Evolutionary conservation across 768 basidiomycete genomes (phyloP).

Genomic region (Strobilomyces echinocephalus): DNA sequence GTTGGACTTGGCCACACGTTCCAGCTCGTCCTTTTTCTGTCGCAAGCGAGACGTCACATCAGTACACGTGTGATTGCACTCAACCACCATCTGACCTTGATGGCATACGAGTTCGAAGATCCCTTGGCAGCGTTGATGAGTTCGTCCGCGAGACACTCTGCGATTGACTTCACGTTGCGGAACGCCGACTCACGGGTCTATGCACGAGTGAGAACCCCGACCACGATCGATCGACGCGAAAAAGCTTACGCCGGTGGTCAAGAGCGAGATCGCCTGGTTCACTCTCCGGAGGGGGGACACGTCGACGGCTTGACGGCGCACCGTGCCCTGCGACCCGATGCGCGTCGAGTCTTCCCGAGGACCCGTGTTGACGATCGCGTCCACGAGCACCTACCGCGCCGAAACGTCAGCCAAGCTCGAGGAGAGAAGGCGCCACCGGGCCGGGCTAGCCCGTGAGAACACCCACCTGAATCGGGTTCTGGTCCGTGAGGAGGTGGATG

Average conservation of each 20-base stretch:
- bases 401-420: too few relatives aligned
- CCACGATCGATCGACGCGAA: background rate
- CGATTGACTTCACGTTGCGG: constrained; percentile 99
- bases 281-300: constrained; percentile 97
- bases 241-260: constrained; percentile 86
- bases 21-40: constrained; percentile 98
- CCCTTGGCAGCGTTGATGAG: constrained; percentile 99
- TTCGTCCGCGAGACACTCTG: constrained; percentile 98
- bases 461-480: constrained; percentile 96
- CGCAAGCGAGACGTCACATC: background rate
- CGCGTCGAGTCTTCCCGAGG: constrained; percentile 99
- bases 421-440: too few relatives aligned
- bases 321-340: constrained; percentile 99
- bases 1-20: constrained; percentile 99
- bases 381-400: constrained; percentile 72
- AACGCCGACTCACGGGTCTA: constrained; percentile 99
- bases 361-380: constrained; percentile 99
- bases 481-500: constrained; percentile 99
- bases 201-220: background rate
- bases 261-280: constrained; percentile 93
- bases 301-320: constrained; percentile 99
- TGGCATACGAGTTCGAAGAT: constrained; percentile 99
- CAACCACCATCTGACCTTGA: constrained; percentile 63
- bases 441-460: background rate
- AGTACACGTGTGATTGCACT: background rate